A percentile compares a stretch with the other conserved stretches of the same genome.
Conservation (phyloP, 2,329 filamentous ascomycete genomes). For the Fusarium sp. region DNA sequence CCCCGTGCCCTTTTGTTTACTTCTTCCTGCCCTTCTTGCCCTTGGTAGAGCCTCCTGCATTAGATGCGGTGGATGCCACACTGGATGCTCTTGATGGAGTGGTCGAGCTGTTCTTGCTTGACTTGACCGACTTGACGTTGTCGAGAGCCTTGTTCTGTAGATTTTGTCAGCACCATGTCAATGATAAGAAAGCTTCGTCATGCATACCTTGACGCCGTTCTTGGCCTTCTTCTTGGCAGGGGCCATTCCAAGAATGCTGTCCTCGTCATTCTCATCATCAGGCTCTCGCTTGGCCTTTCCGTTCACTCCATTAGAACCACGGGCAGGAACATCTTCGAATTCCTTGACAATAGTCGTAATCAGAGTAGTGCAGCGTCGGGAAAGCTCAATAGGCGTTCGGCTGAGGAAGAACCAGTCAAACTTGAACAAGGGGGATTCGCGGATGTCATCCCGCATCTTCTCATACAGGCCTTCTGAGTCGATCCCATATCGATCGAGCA, state of each 20-base stretch:
- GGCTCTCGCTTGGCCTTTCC: conserved; percentile 78
- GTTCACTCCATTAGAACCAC: conserved; percentile 69
- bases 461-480: conserved; percentile 93
- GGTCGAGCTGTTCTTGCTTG: conserved; percentile 79
- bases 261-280: conserved; percentile 86
- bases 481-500: conserved; percentile 91
- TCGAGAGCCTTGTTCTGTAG: conserved; percentile 91
- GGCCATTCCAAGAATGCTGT: conserved; percentile 79
- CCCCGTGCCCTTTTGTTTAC: conserved; percentile 24
- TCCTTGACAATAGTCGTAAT: conserved; percentile 95
- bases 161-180: conserved; percentile 23
- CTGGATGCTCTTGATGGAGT: conserved; percentile 88
- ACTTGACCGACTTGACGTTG: conserved; percentile 86
- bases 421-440: conserved; percentile 91
- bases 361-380: conserved; percentile 90
- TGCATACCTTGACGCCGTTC: conserved; percentile 82
- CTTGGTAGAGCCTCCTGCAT: conserved; percentile 63
- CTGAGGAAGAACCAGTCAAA: conserved; percentile 99
- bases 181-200: not conserved
- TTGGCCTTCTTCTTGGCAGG: conserved; percentile 97
- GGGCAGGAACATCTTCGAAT: conserved; percentile 77
- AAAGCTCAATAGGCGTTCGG: conserved; percentile 91
- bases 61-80: conserved; percentile 78
- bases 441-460: conserved; percentile 95
- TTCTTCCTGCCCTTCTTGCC: conserved; percentile 52